These are phyloP conservation scores for Suillus hirtellus DNA, from an alignment of 768 basidiomycete species.

Conservation along the genomic window DNA sequence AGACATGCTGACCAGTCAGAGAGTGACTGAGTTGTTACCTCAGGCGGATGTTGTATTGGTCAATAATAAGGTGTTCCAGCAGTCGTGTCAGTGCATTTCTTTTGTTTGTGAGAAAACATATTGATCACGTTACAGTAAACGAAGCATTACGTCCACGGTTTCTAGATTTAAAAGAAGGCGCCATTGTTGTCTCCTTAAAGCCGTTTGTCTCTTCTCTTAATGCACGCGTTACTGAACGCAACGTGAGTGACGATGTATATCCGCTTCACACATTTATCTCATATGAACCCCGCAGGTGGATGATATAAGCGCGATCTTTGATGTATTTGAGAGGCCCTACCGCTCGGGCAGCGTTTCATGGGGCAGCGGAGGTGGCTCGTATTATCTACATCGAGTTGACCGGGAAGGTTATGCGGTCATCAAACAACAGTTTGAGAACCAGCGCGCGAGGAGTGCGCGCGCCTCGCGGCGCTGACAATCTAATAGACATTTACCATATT, in stretches of 20 bases:
- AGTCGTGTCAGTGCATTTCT: conserved; percentile 56
- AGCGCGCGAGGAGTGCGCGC: conserved; percentile 31
- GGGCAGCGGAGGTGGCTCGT: conserved; percentile 69
- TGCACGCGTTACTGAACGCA: conserved; percentile 81
- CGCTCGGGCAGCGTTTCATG: conserved; percentile 79
- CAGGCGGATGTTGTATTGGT: conserved; percentile 91
- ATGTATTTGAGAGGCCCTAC: conserved; percentile 67
- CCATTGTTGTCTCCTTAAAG: conserved; percentile 83
- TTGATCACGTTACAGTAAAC: conserved; percentile 58
- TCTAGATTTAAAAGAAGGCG: conserved; percentile 91
- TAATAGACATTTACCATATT: not conserved
- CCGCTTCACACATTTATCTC: conserved; percentile 1
- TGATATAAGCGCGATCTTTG: conserved; percentile 82
- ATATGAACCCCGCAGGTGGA: conserved; percentile 49
- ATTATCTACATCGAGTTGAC: conserved; percentile 78
- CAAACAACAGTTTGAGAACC: conserved; percentile 55
- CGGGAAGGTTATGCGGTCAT: conserved; percentile 67
- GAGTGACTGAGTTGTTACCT: conserved; percentile 68
- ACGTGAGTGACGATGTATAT: conserved; percentile 45
- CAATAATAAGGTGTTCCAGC: conserved; percentile 83
- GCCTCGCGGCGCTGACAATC: conserved; percentile 25
- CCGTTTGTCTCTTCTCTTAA: conserved; percentile 76
- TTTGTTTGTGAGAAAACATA: conserved; percentile 8
- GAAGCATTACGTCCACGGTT: conserved; percentile 86
- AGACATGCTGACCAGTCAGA: conserved; percentile 73